Base-by-base conservation (phyloP, 345 rosid genomes). In the Jatropha curcas region DNA sequence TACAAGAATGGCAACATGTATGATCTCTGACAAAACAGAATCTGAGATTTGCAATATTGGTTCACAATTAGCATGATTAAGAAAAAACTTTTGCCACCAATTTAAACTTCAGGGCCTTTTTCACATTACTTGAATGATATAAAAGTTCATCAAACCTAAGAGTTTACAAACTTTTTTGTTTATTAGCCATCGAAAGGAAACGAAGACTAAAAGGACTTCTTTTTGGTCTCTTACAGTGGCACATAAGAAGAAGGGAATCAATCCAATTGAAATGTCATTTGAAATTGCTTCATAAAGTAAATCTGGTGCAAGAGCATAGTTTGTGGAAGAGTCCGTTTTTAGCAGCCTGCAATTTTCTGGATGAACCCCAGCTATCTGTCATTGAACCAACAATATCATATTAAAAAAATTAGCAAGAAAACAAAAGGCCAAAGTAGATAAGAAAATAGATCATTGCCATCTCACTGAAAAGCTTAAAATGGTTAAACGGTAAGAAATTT, bases 231-330 rank as follows among this genome's bases (percentile, higher is more conserved):
- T 79, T 84, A 94, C 98, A 67, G 86, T 90, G 50, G 87, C 94
- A 67, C 97, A 92, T 65, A 94, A 71, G 77, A 94, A 89, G 78
- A 94, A 86, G 57, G 98, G 98, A 65, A 92, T 82, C 80, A 89
- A 79, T 74, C 97, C 96, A 13, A 31, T 50, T n/a, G 90, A 84
- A 75, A 89, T 77, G 82, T 94, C 98, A 16, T 13, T 34, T 25
- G 88, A 86, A 83, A 94, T 84, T 64, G 92, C 84, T 76, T 86
- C 86, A 71, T 73, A 75, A 16, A 94, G 84, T 71, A 56, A 33
- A 74, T 83, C 85, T 22, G 96, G 94, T 41, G 80, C 73, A 71
- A 92, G 81, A 17, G 93, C 85, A 80, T 92, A 94, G 77, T 86
- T 87, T 9, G 93, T 84, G 41, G 91, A 85, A 57, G 89, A 77